Percentiles rank a stretch among this genome's conserved stretches.
Conservation (phyloP, 208 protist genomes). For the Kentomonas sorsogonicus region DNA sequence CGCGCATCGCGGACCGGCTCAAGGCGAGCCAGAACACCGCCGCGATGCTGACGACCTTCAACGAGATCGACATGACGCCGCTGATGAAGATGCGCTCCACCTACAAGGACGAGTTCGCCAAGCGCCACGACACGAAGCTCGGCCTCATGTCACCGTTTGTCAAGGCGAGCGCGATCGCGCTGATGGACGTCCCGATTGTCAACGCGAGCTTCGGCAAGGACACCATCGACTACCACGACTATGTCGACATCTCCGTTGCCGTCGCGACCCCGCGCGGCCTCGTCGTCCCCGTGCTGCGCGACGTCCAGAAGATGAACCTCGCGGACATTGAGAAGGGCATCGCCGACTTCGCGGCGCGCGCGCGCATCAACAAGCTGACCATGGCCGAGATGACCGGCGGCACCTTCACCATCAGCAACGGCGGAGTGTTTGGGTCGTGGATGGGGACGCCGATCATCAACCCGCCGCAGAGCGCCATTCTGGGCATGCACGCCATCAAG, state of each 20-base stretch:
- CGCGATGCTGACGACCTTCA: slow-evolving; percentile 99
- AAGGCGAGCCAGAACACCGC: slow-evolving; percentile 98
- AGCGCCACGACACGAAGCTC: slow-evolving; percentile 98
- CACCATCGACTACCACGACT: slow-evolving; percentile 97
- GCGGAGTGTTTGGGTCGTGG: slow-evolving; percentile 97
- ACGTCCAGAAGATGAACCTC: slow-evolving; percentile 94
- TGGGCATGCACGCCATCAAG: slow-evolving; percentile 98
- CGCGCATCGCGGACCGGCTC: slow-evolving; percentile 94
- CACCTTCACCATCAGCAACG: slow-evolving; percentile 99
- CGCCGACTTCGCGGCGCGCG: slow-evolving; percentile 87
- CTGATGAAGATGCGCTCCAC: slow-evolving; percentile 93
- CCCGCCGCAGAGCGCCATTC: slow-evolving; percentile 97
- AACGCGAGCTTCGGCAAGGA: slow-evolving; percentile 95
- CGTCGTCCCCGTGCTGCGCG: slow-evolving; percentile 96
- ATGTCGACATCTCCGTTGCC: slow-evolving; percentile 97
- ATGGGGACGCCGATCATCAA: slow-evolving; percentile 99
- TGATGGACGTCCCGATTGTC: slow-evolving; percentile 95
- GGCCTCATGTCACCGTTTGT: slow-evolving; percentile 99
- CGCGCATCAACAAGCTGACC: slow-evolving; percentile 89
- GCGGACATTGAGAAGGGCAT: slow-evolving; percentile 96
- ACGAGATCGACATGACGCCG: slow-evolving; percentile 97
- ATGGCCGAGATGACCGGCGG: slow-evolving; percentile 98
- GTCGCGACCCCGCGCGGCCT: slow-evolving; percentile 96
- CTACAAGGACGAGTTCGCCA: slow-evolving; percentile 97
- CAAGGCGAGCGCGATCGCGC: slow-evolving; percentile 93